A percentile compares a stretch with the other conserved stretches of the same genome.
Evolutionary conservation across 805 yeast species (phyloP).

Genomic region (Candida suzukii): DNA sequence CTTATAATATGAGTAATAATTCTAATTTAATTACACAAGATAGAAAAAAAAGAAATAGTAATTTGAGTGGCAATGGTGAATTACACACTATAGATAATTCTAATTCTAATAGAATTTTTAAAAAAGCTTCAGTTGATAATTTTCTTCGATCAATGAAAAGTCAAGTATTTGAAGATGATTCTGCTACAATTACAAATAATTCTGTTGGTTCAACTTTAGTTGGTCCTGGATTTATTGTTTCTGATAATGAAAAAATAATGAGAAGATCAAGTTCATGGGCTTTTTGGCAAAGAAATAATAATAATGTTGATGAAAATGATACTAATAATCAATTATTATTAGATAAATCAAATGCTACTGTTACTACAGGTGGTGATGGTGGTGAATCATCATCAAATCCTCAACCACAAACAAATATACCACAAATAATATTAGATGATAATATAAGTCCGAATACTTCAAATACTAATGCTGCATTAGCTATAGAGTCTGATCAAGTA

Average conservation of each 20-base stretch:
- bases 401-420: too few species aligned
- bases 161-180: slow-evolving; percentile 15
- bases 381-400: too few species aligned
- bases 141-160: slow-evolving; percentile 12
- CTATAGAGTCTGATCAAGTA: slow-evolving; percentile 2
- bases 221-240: background rate
- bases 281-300: slow-evolving; percentile 12
- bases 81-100: background rate
- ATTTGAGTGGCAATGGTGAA: background rate
- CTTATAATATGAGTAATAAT: too few species aligned
- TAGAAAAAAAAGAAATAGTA: background rate
- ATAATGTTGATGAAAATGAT: background rate
- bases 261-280: slow-evolving; percentile 17
- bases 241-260: background rate
- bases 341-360: too few species aligned
- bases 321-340: too few species aligned
- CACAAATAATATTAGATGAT: too few species aligned
- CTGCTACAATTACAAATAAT: background rate
- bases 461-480: too few species aligned
- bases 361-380: too few species aligned
- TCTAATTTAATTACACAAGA: background rate
- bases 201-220: background rate
- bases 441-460: too few species aligned
- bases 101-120: background rate
- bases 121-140: slow-evolving; percentile 10